These are phyloP conservation scores for Actinomortierella wolfii DNA, from an alignment of 371 early-diverging fungal genomes.

Conservation along the genomic window DNA sequence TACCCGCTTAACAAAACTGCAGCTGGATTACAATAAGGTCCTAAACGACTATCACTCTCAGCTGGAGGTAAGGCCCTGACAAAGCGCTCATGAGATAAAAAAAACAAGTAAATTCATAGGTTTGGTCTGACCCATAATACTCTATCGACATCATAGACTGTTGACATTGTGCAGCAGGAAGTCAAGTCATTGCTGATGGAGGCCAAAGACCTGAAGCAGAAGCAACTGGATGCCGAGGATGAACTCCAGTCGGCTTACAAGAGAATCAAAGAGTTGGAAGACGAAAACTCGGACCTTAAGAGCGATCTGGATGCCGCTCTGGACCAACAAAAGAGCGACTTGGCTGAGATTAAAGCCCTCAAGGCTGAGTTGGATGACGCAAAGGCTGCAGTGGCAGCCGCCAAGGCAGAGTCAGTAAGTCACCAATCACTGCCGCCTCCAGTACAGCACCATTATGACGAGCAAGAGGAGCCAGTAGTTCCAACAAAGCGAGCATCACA, in stretches of 20 bases:
- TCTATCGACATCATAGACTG: too few relatives aligned
- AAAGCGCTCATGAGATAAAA: neutral
- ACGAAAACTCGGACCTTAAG: conserved; percentile 47
- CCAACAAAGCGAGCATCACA: neutral
- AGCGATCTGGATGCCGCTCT: conserved; percentile 65
- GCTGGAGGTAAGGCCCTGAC: conserved; percentile 59
- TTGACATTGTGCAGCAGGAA: conserved; percentile 75
- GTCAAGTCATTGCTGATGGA: conserved; percentile 76
- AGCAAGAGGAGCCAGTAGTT: conserved; percentile 4
- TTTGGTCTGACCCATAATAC: too few relatives aligned
- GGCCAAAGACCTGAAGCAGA: conserved; percentile 61
- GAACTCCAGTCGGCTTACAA: conserved; percentile 40
- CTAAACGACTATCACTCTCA: conserved; percentile 71
- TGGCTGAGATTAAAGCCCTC: conserved; percentile 10
- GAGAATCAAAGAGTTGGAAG: conserved; percentile 52
- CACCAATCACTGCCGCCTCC: conserved; percentile 8
- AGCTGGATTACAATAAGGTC: conserved; percentile 54
- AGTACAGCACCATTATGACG: neutral
- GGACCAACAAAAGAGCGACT: conserved; percentile 50
- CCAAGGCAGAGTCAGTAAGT: conserved; percentile 7
- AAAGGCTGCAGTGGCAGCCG: conserved; percentile 27
- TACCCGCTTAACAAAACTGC: conserved; percentile 41
- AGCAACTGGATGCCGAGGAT: conserved; percentile 40
- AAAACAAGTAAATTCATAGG: too few relatives aligned
- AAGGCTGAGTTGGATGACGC: conserved; percentile 31